Evolutionary conservation across 805 yeast genomes (phyloP).

Genomic region (Saturnispora kantuleensis): DNA sequence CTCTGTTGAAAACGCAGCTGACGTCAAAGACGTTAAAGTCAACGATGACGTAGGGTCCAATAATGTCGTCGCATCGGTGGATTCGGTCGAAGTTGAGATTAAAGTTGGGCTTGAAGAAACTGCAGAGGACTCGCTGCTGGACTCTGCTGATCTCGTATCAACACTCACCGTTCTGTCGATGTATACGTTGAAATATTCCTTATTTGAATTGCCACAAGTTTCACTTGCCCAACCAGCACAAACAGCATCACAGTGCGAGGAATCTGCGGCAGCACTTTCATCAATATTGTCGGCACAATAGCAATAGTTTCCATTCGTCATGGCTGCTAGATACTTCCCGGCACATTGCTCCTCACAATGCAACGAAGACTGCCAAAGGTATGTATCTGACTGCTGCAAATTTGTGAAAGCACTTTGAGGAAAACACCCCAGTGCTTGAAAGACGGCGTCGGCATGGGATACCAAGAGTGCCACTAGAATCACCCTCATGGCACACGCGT

Average conservation of each 20-base stretch:
- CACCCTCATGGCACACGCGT: too few relatives aligned
- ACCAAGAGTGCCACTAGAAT: slow-evolving; percentile 2
- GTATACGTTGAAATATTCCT: slow-evolving; percentile 36
- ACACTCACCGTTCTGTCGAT: slow-evolving; percentile 19
- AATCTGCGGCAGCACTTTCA: slow-evolving; percentile 16
- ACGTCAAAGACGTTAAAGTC: slow-evolving; percentile 12
- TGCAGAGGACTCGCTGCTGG: slow-evolving; percentile 13
- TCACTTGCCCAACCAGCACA: slow-evolving; percentile 59
- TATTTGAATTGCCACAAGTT: slow-evolving; percentile 46
- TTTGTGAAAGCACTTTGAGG: slow-evolving; percentile 20
- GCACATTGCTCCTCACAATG: slow-evolving; percentile 49
- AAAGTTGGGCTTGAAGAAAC: slow-evolving; percentile 16
- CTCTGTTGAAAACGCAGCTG: slow-evolving; percentile 10
- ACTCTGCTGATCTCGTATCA: slow-evolving; percentile 3
- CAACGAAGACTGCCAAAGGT: slow-evolving; percentile 51
- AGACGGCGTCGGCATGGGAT: slow-evolving; percentile 4
- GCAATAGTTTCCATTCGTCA: slow-evolving; percentile 45
- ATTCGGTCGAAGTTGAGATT: slow-evolving; percentile 9
- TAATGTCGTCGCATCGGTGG: slow-evolving; percentile 10
- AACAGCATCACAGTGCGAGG: slow-evolving; percentile 32
- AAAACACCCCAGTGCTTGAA: slow-evolving; percentile 22
- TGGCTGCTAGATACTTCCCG: slow-evolving; percentile 31
- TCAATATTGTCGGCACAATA: slow-evolving; percentile 52
- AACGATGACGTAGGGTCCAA: slow-evolving; percentile 11
- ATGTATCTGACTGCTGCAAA: slow-evolving; percentile 34